Conservation (phyloP, 805 yeast genomes). For the Yarrowia yakushimensis region DNA sequence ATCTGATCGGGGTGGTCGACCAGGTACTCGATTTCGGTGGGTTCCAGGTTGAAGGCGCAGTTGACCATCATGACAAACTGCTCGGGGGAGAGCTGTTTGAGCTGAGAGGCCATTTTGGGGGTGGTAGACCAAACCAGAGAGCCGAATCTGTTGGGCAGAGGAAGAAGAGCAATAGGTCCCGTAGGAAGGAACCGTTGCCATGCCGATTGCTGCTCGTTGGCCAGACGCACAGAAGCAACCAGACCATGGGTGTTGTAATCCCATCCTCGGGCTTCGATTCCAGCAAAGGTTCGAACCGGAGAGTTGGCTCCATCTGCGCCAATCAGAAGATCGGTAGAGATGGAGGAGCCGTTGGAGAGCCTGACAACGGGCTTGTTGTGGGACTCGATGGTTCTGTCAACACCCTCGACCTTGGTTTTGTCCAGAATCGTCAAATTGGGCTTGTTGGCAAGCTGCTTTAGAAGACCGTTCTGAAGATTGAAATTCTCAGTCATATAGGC, state of each 20-base stretch:
- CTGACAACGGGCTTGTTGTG: constrained; percentile 70
- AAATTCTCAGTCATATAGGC: constrained; percentile 88
- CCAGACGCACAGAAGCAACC: constrained; percentile 82
- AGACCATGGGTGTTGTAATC: constrained; percentile 81
- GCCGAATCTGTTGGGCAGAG: constrained; percentile 82
- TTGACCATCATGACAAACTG: constrained; percentile 70
- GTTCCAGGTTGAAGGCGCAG: constrained; percentile 79
- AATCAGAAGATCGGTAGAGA: constrained; percentile 70
- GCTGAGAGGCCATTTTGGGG: constrained; percentile 63
- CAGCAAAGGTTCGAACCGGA: constrained; percentile 80
- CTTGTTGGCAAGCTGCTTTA: constrained; percentile 48
- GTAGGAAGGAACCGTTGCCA: constrained; percentile 91
- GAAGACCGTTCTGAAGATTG: constrained; percentile 74
- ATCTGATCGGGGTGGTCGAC: constrained; percentile 47
- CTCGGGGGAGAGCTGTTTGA: constrained; percentile 56
- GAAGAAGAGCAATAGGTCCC: constrained; percentile 90
- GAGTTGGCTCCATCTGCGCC: constrained; percentile 98
- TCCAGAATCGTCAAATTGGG: constrained; percentile 35
- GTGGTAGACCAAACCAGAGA: constrained; percentile 92
- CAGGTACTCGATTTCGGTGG: constrained; percentile 70
- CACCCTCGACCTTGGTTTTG: constrained; percentile 50
- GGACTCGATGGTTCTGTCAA: constrained; percentile 34
- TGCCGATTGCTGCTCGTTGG: constrained; percentile 70
- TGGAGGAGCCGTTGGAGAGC: constrained; percentile 58
- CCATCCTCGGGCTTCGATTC: constrained; percentile 90